Percentiles rank a stretch among this genome's conserved stretches.
These are phyloP conservation scores for Agaricus bisporus DNA, from an alignment of 768 basidiomycete genomes.

Conservation along the genomic window DNA sequence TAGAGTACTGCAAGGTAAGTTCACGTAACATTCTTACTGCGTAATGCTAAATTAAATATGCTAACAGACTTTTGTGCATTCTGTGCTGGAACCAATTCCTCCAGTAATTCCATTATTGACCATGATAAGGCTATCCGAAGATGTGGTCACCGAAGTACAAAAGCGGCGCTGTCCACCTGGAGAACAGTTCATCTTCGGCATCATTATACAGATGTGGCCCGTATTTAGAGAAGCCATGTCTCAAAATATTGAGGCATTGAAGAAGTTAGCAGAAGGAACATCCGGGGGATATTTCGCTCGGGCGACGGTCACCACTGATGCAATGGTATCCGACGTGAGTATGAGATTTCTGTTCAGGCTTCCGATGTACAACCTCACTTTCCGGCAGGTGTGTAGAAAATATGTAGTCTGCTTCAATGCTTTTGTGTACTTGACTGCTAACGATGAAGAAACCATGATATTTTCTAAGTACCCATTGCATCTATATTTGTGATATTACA, in stretches of 20 bases:
- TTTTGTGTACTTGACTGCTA: slow-evolving; percentile 72
- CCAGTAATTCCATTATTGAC: slow-evolving; percentile 74
- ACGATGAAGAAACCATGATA: slow-evolving; percentile 93
- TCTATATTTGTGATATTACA: background rate
- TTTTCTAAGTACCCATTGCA: slow-evolving; percentile 71
- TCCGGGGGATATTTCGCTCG: slow-evolving; percentile 58
- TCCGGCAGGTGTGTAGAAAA: slow-evolving; percentile 56
- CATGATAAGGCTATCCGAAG: slow-evolving; percentile 89
- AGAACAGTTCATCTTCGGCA: slow-evolving; percentile 72
- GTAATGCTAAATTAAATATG: slow-evolving; percentile 6
- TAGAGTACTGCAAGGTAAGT: slow-evolving; percentile 75
- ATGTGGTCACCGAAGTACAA: slow-evolving; percentile 68
- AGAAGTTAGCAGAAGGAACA: slow-evolving; percentile 74
- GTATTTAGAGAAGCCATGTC: slow-evolving; percentile 87
- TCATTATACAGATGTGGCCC: slow-evolving; percentile 90
- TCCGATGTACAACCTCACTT: background rate
- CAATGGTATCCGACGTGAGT: slow-evolving; percentile 54
- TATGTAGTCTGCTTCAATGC: slow-evolving; percentile 82
- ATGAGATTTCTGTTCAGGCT: background rate
- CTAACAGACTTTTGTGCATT: slow-evolving; percentile 58
- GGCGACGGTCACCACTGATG: slow-evolving; percentile 59
- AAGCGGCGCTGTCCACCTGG: slow-evolving; percentile 73
- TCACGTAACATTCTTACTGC: background rate
- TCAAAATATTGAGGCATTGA: slow-evolving; percentile 75
- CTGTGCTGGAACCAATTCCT: slow-evolving; percentile 67